A percentile compares a stretch with the other conserved stretches of the same genome.
phyloP scores from a whole-genome alignment of 2,329 filamentous ascomycete genomes.

The Botrytis paeoniae region DNA sequence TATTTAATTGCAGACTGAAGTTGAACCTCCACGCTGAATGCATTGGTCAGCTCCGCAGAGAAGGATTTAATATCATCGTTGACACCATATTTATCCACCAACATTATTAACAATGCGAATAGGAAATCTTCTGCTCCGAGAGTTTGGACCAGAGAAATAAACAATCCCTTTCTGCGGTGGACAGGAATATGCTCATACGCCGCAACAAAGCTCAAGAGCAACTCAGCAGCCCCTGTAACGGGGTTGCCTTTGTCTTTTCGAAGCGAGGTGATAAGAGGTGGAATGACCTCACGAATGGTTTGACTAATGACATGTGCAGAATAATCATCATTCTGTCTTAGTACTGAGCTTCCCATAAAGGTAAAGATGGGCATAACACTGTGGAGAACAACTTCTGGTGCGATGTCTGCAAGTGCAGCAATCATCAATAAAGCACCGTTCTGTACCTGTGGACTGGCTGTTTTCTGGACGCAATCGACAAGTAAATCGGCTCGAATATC shows the following conservation, averaged over 20 bases:
- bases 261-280: conserved; percentile 82
- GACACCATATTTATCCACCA: conserved; percentile 84
- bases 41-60: conserved; percentile 67
- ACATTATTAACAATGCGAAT: conserved; percentile 81
- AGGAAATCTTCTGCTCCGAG: conserved; percentile 84
- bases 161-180: conserved; percentile 78
- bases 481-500: conserved; percentile 85
- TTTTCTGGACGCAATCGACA: conserved; percentile 90
- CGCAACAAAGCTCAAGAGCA: conserved; percentile 92
- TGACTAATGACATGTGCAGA: conserved; percentile 94
- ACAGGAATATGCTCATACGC: conserved; percentile 94
- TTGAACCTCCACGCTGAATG: conserved; percentile 72
- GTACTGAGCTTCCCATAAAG: conserved; percentile 89
- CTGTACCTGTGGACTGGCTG: conserved; percentile 88
- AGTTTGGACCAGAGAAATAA: conserved; percentile 79
- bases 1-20: conserved; percentile 75
- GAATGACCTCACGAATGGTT: conserved; percentile 91
- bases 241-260: conserved; percentile 75
- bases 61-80: conserved; percentile 73
- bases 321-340: conserved; percentile 93
- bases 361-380: conserved; percentile 99
- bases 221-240: conserved; percentile 78
- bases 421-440: conserved; percentile 87
- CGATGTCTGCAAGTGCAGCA: conserved; percentile 79
- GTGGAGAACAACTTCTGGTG: conserved; percentile 87